These are phyloP conservation scores for Diaporthe velutina DNA, from an alignment of 2,329 filamentous ascomycete genomes.

Conservation along the genomic window DNA sequence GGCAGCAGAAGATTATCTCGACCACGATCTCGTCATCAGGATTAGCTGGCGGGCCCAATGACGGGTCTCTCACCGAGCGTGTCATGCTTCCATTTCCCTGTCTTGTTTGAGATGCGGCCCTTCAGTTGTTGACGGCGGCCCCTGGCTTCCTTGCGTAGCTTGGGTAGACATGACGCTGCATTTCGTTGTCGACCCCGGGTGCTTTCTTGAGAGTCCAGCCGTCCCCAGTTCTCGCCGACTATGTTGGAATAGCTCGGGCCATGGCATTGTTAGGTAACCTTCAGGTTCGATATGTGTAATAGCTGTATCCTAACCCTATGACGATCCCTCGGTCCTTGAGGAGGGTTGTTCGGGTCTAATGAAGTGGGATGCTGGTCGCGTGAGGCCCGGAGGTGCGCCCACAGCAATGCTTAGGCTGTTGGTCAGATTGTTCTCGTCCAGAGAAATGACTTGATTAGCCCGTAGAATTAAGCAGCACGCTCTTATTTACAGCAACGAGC, in stretches of 20 bases:
- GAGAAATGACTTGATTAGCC: background rate
- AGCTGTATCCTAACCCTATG: background rate
- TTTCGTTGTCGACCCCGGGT: conserved; percentile 9
- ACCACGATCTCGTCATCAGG: conserved; percentile 33
- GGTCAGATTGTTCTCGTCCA: background rate
- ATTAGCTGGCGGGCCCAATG: conserved; percentile 8
- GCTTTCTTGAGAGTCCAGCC: background rate
- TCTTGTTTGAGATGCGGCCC: background rate
- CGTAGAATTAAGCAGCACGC: conserved; percentile 39
- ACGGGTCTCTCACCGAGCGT: conserved; percentile 24
- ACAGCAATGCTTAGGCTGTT: background rate
- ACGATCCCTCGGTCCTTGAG: background rate
- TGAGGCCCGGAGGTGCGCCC: background rate
- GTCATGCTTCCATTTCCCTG: background rate
- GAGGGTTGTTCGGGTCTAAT: background rate
- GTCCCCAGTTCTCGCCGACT: conserved; percentile 28
- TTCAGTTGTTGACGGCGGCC: background rate
- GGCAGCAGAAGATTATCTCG: conserved; percentile 31
- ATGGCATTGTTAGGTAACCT: conserved; percentile 25
- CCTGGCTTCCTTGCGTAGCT: background rate
- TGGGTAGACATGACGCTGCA: background rate
- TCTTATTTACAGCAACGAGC: conserved; percentile 46
- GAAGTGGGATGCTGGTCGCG: background rate
- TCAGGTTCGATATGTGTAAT: conserved; percentile 30
- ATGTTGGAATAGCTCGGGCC: conserved; percentile 37